phyloP scores from a whole-genome alignment of 208 protist genomes.

The Leishmania lainsoni region DNA sequence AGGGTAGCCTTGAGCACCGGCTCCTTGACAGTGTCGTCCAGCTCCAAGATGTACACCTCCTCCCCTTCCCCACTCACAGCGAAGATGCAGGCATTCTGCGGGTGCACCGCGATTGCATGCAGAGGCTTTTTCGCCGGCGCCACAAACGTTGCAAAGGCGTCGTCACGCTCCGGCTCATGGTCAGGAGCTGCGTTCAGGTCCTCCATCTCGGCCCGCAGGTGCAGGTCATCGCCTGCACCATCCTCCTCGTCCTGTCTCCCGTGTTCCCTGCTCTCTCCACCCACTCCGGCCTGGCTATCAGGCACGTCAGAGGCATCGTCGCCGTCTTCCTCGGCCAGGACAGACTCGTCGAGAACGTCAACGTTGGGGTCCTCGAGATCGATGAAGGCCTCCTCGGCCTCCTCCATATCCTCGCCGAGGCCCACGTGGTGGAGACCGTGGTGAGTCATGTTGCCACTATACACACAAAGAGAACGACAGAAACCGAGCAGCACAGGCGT shows the following conservation, averaged over 20 bases:
- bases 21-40: neutral
- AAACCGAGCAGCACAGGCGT: neutral
- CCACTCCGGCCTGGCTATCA: slow-evolving; percentile 20
- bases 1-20: slow-evolving; percentile 40
- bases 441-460: slow-evolving; percentile 14
- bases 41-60: slow-evolving; percentile 65
- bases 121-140: slow-evolving; percentile 57
- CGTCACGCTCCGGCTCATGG: slow-evolving; percentile 77
- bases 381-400: slow-evolving; percentile 77
- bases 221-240: slow-evolving; percentile 30
- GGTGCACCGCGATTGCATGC: slow-evolving; percentile 61
- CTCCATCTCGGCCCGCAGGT: slow-evolving; percentile 48
- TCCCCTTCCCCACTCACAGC: slow-evolving; percentile 78
- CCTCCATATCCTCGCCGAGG: slow-evolving; percentile 35
- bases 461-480: slow-evolving; percentile 3
- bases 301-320: slow-evolving; percentile 36
- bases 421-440: slow-evolving; percentile 21
- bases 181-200: slow-evolving; percentile 84
- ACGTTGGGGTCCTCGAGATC: slow-evolving; percentile 86
- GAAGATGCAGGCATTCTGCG: slow-evolving; percentile 47
- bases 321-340: slow-evolving; percentile 30
- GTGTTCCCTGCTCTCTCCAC: slow-evolving; percentile 14
- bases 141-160: slow-evolving; percentile 64
- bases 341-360: slow-evolving; percentile 68
- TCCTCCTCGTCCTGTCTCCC: slow-evolving; percentile 17